Evolutionary conservation across 2,329 filamentous ascomycete genomes (phyloP), one percentile per base, ranked within the genome.

Genomic region (Lecanicillium sp.): DNA sequence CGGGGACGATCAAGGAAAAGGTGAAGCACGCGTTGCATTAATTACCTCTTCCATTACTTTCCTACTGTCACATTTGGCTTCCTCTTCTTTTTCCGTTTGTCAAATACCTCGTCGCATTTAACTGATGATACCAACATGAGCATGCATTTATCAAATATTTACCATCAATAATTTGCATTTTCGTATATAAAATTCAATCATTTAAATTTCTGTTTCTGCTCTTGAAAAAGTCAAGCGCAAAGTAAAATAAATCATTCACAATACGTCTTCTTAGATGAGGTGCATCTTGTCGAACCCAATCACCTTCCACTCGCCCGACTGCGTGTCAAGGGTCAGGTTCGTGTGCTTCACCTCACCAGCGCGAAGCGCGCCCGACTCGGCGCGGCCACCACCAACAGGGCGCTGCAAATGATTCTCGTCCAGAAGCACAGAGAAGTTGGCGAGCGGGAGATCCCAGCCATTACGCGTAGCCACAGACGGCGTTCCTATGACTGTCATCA

Each of bases 361-460:
- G 57, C 75, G 77, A 53, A 84, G 57, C 26, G 70, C 75, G 1
- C 81, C 81, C 43, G 73, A 75, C 63, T 82, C 72, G 1, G 65
- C 72, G 14, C 55, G 51, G 0, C 72, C 73, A 2, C 69, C 68
- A 0, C 58, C 67, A 17, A 73, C 64, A 6, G 69, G 63, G 3
- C 71, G 63, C 12, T 65, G 56, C 39, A 87, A 59, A 52, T 67
- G 73, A 55, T 86, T 87, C 49, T 72, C 81, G 0, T 81, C 82
- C 21, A 64, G 72, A 51, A 74, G 61, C 8, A 88, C 81, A 0
- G 83, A 85, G 59, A 88, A 88, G 60, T 85, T 86, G 1, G 83
- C 84, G 17, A 88, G 63, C 1, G 77, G 72, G 36, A 87, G 74
- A 59, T 88, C 84, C 61, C 78, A 77, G 0, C 73, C 67, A 56